Base-by-base conservation (phyloP, 2,329 filamentous ascomycete species). In the Pezicula radicicola region DNA sequence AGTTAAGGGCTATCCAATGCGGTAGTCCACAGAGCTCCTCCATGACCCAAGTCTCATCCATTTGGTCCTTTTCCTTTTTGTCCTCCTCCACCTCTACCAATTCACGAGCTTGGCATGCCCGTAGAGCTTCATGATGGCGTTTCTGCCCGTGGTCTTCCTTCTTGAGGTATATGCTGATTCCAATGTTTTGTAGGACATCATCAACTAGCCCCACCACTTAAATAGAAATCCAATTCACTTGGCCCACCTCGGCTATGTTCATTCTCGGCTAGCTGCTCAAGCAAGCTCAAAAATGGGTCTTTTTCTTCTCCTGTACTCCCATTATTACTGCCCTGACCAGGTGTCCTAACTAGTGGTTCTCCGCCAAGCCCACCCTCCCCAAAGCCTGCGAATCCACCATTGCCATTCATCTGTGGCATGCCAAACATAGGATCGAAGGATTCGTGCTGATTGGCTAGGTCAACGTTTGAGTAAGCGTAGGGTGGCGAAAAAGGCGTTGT, bases 241-340 rank as follows among this genome's bases (percentile, higher is more conserved):
- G 86, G 87, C 9, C 84, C 81, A 0, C 85, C 88, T 48, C 81
- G 75, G 40, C 77, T 76, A 49, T 88, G 80, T 68, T 93, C 89
- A 62, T 90, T 91, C 68, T 94, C 89, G 0, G 89, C 89, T 53
- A 94, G 75, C 70, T 94, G 89, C 66, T 94, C 89, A 35, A 94
- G 72, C 40, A 94, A 70, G 55, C 82, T 88, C 39, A 94, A 69
- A 64, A 95, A 94, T 0, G 89, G 89, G 63, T 94, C 90, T 60
- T 89, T 91, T 59, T 93, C 89, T 18, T 85, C 79, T 2, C 73
- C 76, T 0, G 75, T 75, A 52, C 76, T 79, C 9, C 73, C 76
- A 40, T 74, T 74, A 50, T 75, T 74, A 63, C 78, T 82, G 56
- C 72, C 71, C 2, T 65, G 72, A 1, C 73, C 77, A 0, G 80